phyloP scores from a whole-genome alignment of 2,329 filamentous ascomycete genomes.

The Thermothelomyces thermophilus region DNA sequence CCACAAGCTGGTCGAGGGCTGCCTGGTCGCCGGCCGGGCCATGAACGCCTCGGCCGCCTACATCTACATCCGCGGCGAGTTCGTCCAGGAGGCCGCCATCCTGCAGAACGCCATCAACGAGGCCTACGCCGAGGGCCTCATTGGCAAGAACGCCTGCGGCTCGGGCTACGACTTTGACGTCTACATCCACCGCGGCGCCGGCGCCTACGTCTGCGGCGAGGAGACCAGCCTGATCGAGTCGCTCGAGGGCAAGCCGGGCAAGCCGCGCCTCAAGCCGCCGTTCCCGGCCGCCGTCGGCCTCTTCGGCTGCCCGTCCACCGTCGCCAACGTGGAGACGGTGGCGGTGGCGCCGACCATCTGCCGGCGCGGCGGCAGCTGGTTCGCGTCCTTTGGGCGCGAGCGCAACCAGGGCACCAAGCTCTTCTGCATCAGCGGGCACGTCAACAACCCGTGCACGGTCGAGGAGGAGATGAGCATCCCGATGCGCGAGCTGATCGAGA shows the following conservation, averaged over 20 bases:
- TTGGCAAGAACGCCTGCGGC: conserved; percentile 96
- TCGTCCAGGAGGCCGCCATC: conserved; percentile 90
- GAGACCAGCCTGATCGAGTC: conserved; percentile 98
- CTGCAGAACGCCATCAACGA: conserved; percentile 96
- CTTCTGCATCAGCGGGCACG: conserved; percentile 95
- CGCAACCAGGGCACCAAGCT: conserved; percentile 97
- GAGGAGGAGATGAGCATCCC: conserved; percentile 99
- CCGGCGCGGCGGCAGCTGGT: conserved; percentile 87
- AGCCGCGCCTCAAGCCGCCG: conserved; percentile 95
- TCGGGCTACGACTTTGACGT: conserved; percentile 98
- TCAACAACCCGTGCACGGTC: conserved; percentile 97
- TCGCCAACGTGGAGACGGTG: conserved; percentile 96
- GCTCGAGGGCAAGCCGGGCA: conserved; percentile 95
- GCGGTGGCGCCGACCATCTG: conserved; percentile 94
- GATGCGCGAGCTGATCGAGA: conserved; percentile 91
- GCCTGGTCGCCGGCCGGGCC: conserved; percentile 87
- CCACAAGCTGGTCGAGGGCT: conserved; percentile 97
- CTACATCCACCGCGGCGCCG: conserved; percentile 91
- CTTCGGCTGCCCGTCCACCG: conserved; percentile 95
- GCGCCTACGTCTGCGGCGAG: conserved; percentile 96
- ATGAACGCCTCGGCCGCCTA: conserved; percentile 99
- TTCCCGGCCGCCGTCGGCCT: conserved; percentile 97
- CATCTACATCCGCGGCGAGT: conserved; percentile 99
- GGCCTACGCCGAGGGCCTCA: conserved; percentile 87
- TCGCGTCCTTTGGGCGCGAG: conserved; percentile 88